These are phyloP conservation scores for Xylaria sp. DNA, from an alignment of 2,329 filamentous ascomycete species.

Conservation along the genomic window DNA sequence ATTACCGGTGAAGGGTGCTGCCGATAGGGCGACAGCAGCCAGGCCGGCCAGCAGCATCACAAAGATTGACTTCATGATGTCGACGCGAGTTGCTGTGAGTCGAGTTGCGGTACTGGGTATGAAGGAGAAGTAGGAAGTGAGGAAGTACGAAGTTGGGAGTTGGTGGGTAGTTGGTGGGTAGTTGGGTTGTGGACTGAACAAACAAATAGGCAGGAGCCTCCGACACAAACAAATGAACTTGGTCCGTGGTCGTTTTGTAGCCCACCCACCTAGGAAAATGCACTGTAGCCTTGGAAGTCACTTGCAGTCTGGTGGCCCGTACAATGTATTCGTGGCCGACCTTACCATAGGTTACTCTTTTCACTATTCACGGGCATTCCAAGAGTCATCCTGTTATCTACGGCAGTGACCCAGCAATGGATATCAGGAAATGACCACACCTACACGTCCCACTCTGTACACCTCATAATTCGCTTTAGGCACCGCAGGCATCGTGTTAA, in stretches of 20 bases:
- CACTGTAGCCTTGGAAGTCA: not conserved
- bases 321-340: not conserved
- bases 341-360: not conserved
- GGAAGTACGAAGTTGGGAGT: not conserved
- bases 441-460: not conserved
- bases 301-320: not conserved
- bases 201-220: not conserved
- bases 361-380: not conserved
- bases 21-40: slow-evolving; percentile 14
- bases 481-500: no score
- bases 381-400: not conserved
- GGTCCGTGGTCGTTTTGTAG: no score
- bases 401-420: not conserved
- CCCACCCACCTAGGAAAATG: not conserved
- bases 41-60: not conserved
- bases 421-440: not conserved
- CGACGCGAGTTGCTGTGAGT: not conserved
- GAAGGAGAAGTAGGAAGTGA: not conserved
- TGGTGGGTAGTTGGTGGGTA: no score
- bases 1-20: slow-evolving; percentile 21
- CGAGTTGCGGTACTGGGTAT: not conserved
- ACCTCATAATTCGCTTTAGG: not conserved
- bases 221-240: no score
- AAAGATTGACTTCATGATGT: not conserved
- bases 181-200: not conserved